These are phyloP conservation scores for Aspergillus proliferans DNA, from an alignment of 2,329 filamentous ascomycete species.

Conservation along the genomic window DNA sequence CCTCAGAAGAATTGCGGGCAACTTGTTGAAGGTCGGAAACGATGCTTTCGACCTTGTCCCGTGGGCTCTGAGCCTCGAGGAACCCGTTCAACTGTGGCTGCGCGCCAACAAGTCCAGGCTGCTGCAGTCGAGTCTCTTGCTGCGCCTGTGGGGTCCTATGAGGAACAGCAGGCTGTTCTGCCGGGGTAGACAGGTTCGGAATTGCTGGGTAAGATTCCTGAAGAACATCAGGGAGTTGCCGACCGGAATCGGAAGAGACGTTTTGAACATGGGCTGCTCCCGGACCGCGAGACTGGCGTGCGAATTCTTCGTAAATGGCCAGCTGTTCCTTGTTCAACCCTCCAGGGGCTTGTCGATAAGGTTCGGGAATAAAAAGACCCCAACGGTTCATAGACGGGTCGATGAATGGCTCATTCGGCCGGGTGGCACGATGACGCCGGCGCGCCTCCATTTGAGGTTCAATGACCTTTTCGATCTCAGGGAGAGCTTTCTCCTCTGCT, in stretches of 20 bases:
- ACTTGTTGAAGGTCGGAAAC: conserved; percentile 53
- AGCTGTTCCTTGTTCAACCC: conserved; percentile 88
- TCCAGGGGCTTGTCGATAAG: conserved; percentile 76
- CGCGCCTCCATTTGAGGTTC: conserved; percentile 72
- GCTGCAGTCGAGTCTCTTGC: conserved; percentile 37
- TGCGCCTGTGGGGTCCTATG: conserved; percentile 51
- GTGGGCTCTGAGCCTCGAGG: conserved; percentile 48
- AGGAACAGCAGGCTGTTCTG: conserved; percentile 56
- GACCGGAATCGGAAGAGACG: conserved; percentile 52
- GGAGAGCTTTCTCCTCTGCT: conserved; percentile 84
- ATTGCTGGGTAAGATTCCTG: conserved; percentile 56
- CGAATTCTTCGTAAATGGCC: conserved; percentile 95
- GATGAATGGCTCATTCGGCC: conserved; percentile 78
- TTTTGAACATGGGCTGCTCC: conserved; percentile 49
- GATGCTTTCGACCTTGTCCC: conserved; percentile 49
- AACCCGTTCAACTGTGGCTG: conserved; percentile 57
- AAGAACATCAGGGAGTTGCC: conserved; percentile 57
- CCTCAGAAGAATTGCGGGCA: conserved; percentile 52
- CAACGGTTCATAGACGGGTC: conserved; percentile 78
- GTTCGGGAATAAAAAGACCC: conserved; percentile 89
- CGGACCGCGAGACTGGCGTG: conserved; percentile 68
- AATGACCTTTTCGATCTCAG: conserved; percentile 92
- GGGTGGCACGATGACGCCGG: conserved; percentile 65
- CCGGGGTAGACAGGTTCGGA: conserved; percentile 57
- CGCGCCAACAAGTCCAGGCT: conserved; percentile 29